phyloP scores from a whole-genome alignment of 805 yeast species.

The Candida nitratophila region DNA sequence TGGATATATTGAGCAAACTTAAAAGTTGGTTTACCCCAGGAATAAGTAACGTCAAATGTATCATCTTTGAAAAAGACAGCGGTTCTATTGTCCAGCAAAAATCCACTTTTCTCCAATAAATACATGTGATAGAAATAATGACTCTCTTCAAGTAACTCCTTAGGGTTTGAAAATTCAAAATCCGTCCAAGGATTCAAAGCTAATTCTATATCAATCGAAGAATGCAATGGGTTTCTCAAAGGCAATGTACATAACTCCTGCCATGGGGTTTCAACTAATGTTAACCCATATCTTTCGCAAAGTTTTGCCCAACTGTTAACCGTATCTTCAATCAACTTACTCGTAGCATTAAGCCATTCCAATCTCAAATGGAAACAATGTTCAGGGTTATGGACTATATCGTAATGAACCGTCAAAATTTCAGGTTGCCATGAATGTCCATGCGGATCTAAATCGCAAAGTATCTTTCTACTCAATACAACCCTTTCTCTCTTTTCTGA shows the following conservation, averaged over 20 bases:
- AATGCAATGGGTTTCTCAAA: slow-evolving; percentile 76
- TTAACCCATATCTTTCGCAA: slow-evolving; percentile 80
- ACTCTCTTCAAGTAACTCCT: slow-evolving; percentile 38
- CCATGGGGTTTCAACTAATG: slow-evolving; percentile 86
- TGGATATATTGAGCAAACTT: slow-evolving; percentile 87
- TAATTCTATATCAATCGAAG: slow-evolving; percentile 63
- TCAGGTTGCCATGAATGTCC: slow-evolving; percentile 72
- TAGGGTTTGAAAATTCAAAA: slow-evolving; percentile 36
- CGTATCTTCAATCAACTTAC: slow-evolving; percentile 75
- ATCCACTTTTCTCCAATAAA: slow-evolving; percentile 62
- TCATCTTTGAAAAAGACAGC: slow-evolving; percentile 48
- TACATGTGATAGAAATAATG: slow-evolving; percentile 73
- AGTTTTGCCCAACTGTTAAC: slow-evolving; percentile 71
- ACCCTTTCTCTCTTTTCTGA: slow-evolving; percentile 24
- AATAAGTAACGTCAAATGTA: slow-evolving; percentile 62
- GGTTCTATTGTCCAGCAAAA: slow-evolving; percentile 75
- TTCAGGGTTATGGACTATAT: slow-evolving; percentile 86
- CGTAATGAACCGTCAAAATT: slow-evolving; percentile 76
- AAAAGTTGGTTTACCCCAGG: slow-evolving; percentile 88
- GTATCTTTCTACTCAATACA: slow-evolving; percentile 58
- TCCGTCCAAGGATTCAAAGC: slow-evolving; percentile 70
- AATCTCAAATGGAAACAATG: slow-evolving; percentile 87
- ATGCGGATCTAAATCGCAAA: slow-evolving; percentile 69
- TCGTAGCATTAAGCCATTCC: slow-evolving; percentile 91
- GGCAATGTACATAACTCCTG: slow-evolving; percentile 77